Evolutionary conservation across 1,284 basidiomycete genomes (phyloP), one percentile per base, ranked within the genome.

Genomic region (Puccinia novopanici): DNA sequence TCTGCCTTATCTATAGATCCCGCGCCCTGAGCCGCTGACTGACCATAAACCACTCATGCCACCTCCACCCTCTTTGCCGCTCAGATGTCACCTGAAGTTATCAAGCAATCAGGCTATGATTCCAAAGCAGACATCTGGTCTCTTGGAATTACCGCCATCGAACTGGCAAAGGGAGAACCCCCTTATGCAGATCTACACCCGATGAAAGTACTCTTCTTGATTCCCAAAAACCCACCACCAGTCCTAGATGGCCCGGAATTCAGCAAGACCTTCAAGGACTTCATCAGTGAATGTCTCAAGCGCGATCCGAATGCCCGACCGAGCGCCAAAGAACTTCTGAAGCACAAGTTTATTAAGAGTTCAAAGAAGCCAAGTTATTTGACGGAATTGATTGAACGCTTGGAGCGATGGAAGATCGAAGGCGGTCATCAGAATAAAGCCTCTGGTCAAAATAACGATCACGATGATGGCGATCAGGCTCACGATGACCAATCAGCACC

Each of bases 31-130:
- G n/a, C n/a, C n/a, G n/a, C n/a, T n/a, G n/a, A n/a, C n/a, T n/a
- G n/a, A n/a, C n/a, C n/a, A n/a, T n/a, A n/a, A n/a, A n/a, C n/a
- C n/a, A n/a, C n/a, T n/a, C n/a, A n/a, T n/a, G n/a, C n/a, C n/a
- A n/a, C n/a, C n/a, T n/a, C n/a, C n/a, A n/a, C n/a, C n/a, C n/a
- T n/a, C n/a, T n/a, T 45, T 34, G 40, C 19, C 94, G 96, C 95
- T 85, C 97, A 95, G 95, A 99, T 99, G 96, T 95, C 94, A 30
- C 96, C 96, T 9, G 96, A 99, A 86, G 96, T 99, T 30, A 98
- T 99, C 88, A 98, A 98, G 87, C 96, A 99, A 87, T 96, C 93
- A 82, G 97, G 97, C 10, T 99, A 99, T 86, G 96, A 98, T 85
- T 93, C 95, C 86, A 98, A 98, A 85, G 96, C 96, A 15, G 96